Conservation (phyloP, 202 grass and related monocot genomes). For the Hordeum pubiflorum region DNA sequence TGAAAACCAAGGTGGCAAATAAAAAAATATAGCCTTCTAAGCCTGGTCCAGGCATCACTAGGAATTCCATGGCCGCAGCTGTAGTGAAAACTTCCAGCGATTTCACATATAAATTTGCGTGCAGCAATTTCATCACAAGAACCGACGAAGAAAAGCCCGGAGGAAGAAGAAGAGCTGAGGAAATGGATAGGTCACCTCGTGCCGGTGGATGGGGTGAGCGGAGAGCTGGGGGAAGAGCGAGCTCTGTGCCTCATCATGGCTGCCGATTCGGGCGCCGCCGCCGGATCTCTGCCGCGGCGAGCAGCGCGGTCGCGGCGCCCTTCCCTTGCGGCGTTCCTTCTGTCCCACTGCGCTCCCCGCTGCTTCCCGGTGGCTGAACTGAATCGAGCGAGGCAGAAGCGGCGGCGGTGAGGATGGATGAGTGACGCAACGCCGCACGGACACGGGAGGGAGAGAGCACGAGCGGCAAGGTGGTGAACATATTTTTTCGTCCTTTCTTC, state of each 20-base stretch:
- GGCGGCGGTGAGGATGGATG: background rate
- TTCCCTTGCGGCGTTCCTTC: background rate
- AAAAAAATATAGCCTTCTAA: background rate
- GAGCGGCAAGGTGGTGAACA: no score
- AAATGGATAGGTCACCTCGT: conserved; percentile 23
- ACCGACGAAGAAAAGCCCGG: background rate
- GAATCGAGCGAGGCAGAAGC: background rate
- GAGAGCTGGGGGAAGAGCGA: conserved; percentile 41
- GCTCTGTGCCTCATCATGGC: conserved; percentile 40
- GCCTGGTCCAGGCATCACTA: background rate
- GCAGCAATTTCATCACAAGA: background rate
- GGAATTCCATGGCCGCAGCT: background rate
- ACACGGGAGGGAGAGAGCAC: background rate
- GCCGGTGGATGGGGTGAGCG: conserved; percentile 36
- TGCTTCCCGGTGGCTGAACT: background rate
- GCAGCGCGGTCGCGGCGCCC: background rate
- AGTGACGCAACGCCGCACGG: background rate
- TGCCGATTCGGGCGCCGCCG: background rate
- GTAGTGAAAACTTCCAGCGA: background rate
- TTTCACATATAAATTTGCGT: background rate
- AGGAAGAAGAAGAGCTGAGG: background rate
- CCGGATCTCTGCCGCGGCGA: background rate
- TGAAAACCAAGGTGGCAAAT: background rate
- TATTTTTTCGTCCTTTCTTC: no score
- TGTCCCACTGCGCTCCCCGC: background rate